Conservation (phyloP, 2,329 filamentous ascomycete species). For the Chlorencoelia australis region DNA sequence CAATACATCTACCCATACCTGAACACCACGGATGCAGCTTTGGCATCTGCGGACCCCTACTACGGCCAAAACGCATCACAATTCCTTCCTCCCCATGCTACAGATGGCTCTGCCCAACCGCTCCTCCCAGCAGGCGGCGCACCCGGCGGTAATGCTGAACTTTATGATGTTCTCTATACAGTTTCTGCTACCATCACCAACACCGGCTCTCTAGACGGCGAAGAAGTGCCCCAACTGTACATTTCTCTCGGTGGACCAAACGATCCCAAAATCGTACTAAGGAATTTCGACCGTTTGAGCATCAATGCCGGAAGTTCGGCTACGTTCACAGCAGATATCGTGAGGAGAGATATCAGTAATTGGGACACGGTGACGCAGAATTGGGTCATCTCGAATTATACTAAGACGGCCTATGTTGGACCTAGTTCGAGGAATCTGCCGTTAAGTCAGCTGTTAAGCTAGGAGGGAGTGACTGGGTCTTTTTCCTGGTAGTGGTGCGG, state of each 20-base stretch:
- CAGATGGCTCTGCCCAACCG: conserved; percentile 37
- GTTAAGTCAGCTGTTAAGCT: conserved; percentile 17
- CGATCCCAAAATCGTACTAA: conserved; percentile 57
- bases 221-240: conserved; percentile 56
- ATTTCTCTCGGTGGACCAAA: conserved; percentile 68
- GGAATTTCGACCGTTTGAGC: conserved; percentile 70
- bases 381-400: conserved; percentile 48
- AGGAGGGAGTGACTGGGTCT: background rate
- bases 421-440: conserved; percentile 24
- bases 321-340: conserved; percentile 59
- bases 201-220: conserved; percentile 40
- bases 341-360: conserved; percentile 73
- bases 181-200: conserved; percentile 46
- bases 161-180: conserved; percentile 46
- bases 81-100: conserved; percentile 34
- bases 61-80: conserved; percentile 21
- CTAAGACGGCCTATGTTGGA: conserved; percentile 27
- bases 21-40: conserved; percentile 36
- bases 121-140: conserved; percentile 37
- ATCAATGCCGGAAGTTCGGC: conserved; percentile 59
- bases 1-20: conserved; percentile 48
- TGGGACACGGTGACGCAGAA: conserved; percentile 76
- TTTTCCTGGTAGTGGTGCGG: too few relatives aligned
- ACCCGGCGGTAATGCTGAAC: conserved; percentile 43
- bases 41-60: conserved; percentile 36